phyloP scores from a whole-genome alignment of 768 basidiomycete genomes.

The Suillus weaverae region DNA sequence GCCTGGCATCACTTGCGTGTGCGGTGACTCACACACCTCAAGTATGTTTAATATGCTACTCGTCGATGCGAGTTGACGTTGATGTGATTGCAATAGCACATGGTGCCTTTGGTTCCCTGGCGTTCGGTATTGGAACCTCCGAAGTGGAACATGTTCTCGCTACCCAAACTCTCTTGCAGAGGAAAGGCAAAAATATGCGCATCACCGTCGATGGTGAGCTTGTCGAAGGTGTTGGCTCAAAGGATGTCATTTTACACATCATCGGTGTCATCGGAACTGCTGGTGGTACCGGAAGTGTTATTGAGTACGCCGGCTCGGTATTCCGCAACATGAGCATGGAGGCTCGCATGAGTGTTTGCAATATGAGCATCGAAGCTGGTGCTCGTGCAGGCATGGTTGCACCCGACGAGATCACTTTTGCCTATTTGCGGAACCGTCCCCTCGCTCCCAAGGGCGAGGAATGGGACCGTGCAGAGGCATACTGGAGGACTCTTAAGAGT shows the following conservation, averaged over 20 bases:
- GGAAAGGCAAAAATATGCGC: conserved; percentile 90
- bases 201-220: conserved; percentile 85
- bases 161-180: conserved; percentile 85
- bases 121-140: conserved; percentile 92
- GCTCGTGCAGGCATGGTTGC: conserved; percentile 93
- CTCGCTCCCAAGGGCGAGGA: conserved; percentile 80
- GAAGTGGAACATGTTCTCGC: conserved; percentile 95
- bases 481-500: conserved; percentile 78
- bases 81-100: conserved; percentile 54
- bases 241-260: conserved; percentile 88
- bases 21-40: conserved; percentile 92
- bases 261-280: conserved; percentile 93
- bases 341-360: conserved; percentile 87
- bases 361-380: conserved; percentile 95
- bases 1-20: conserved; percentile 80
- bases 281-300: conserved; percentile 87
- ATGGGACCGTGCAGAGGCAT: conserved; percentile 84
- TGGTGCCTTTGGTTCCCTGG: conserved; percentile 90
- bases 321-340: conserved; percentile 88
- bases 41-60: conserved; percentile 47
- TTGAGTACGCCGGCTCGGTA: conserved; percentile 89
- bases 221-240: conserved; percentile 79
- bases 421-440: conserved; percentile 79
- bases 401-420: conserved; percentile 84
- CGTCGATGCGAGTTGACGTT: conserved; percentile 1